Evolutionary conservation across 192 early-diverging fungal genomes (phyloP).

Genomic region (Chytriomyces hyalinus): DNA sequence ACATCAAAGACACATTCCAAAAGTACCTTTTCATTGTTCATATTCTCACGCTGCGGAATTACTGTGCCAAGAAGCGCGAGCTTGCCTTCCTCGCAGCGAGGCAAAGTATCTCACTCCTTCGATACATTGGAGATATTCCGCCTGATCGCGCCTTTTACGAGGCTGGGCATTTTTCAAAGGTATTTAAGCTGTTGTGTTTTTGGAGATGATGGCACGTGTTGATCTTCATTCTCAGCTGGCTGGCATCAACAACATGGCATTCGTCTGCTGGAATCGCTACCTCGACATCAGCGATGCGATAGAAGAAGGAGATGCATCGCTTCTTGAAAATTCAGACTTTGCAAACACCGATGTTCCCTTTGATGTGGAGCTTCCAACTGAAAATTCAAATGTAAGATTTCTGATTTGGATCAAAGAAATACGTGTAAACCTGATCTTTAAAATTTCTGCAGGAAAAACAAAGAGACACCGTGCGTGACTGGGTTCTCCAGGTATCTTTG

Average conservation of each 20-base stretch:
- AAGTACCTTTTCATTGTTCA: conserved; percentile 57
- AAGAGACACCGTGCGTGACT: conserved; percentile 67
- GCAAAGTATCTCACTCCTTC: conserved; percentile 55
- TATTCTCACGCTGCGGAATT: conserved; percentile 52
- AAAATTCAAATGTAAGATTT: conserved; percentile 49
- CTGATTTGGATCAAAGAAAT: not conserved
- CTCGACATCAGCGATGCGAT: conserved; percentile 67
- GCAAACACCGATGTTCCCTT: conserved; percentile 65
- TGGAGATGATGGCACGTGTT: not conserved
- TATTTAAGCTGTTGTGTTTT: not conserved
- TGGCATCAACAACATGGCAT: conserved; percentile 66
- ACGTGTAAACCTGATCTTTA: not conserved
- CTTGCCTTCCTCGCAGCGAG: conserved; percentile 62
- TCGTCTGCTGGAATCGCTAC: conserved; percentile 69
- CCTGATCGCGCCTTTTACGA: conserved; percentile 62
- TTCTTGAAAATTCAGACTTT: conserved; percentile 65
- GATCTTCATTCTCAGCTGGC: conserved; percentile 43
- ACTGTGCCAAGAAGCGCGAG: conserved; percentile 59
- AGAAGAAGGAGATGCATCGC: conserved; percentile 60
- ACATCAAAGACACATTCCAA: conserved; percentile 49
- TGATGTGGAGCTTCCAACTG: conserved; percentile 56
- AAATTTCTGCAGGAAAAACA: conserved; percentile 46
- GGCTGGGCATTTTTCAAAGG: conserved; percentile 62
- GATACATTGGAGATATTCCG: conserved; percentile 61
- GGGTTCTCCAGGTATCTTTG: conserved; percentile 68